Base-by-base conservation (phyloP, 768 basidiomycete genomes). In the Boletus insuetus region DNA sequence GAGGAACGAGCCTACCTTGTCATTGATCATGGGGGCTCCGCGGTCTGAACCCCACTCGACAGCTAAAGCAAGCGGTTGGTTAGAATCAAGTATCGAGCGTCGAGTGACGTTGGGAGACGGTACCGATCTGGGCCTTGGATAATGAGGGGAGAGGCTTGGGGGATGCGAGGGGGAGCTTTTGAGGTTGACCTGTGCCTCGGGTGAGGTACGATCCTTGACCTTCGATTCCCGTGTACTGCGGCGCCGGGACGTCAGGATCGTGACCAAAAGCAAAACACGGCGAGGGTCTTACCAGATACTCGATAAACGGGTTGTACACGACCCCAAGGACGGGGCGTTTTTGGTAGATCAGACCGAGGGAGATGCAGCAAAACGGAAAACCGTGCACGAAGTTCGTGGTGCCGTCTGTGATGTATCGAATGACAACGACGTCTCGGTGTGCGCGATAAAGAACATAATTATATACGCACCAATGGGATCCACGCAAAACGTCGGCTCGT, bases 401-500 rank as follows among this genome's bases (percentile, higher is more conserved):
- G 14, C 91, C 91, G 65, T 92, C 90, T 91, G 62, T 32, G 17
- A 26, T 41, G 5, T 26, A 11, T 41, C 3, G 10, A 9, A 29
- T 29, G 7, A 20, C 40, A 19, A 39, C 38, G 29, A 48, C 42
- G 24, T 10, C 16, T 9, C 4, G 14, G 22, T 19, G 19, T 11
- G 49, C 32, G 13, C 10, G 29, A 34, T 24, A 35, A 13, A 35
- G 22, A 19, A n/a, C 16, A 24, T 24, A 24, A 24, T 29, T 2
- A 34, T 43, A 45, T 29, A 64, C 78, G 52, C 61, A 87, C 90
- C 94, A 54, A 97, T 96, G 32, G 95, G 95, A 69, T 98, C 95
- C 42, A 96, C 91, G 64, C 96, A 97, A 76, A 90, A 99, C 0
- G 96, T 98, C 6, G 94, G 94, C 31, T 85, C 85, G 63, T 97